Percentiles rank a stretch among this genome's conserved stretches.
phyloP scores from a whole-genome alignment of 2,329 filamentous ascomycete species.

The Nemania serpens region DNA sequence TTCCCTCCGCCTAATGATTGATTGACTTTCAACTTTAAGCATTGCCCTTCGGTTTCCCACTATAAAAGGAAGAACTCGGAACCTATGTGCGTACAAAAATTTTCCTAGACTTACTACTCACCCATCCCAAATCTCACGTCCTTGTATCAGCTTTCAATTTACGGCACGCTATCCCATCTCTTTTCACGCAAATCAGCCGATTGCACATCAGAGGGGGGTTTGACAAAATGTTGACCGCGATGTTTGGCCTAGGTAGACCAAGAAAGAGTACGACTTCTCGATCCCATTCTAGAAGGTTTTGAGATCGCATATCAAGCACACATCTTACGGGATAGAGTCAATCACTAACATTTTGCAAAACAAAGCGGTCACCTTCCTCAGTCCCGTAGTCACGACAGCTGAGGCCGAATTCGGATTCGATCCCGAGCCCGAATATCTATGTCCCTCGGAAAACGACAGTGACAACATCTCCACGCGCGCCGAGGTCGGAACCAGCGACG shows the following conservation, averaged over 20 bases:
- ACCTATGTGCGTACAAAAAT: background rate
- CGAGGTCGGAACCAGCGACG: slow-evolving; percentile 18
- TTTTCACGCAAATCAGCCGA: background rate
- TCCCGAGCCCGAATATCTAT: background rate
- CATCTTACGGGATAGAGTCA: background rate
- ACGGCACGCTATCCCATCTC: too few relatives aligned
- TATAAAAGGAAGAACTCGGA: too few relatives aligned
- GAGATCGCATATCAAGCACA: background rate
- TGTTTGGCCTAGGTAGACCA: slow-evolving; percentile 1
- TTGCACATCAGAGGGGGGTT: background rate
- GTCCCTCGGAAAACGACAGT: background rate
- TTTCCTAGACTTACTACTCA: background rate
- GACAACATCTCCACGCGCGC: slow-evolving; percentile 17
- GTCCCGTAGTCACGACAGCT: slow-evolving; percentile 6
- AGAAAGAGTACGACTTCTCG: slow-evolving; percentile 17
- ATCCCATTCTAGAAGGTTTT: background rate
- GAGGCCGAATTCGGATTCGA: background rate
- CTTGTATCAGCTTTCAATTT: background rate
- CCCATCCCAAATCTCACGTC: background rate
- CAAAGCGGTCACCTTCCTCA: slow-evolving; percentile 26
- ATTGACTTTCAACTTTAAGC: too few relatives aligned
- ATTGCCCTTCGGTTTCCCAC: too few relatives aligned
- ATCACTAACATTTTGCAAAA: background rate
- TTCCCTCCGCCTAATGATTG: too few relatives aligned
- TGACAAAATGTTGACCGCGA: background rate